Percentiles rank a stretch among this genome's conserved stretches.
These are phyloP conservation scores for Alternaria arborescens DNA, from an alignment of 2,329 filamentous ascomycete species.

Conservation along the genomic window DNA sequence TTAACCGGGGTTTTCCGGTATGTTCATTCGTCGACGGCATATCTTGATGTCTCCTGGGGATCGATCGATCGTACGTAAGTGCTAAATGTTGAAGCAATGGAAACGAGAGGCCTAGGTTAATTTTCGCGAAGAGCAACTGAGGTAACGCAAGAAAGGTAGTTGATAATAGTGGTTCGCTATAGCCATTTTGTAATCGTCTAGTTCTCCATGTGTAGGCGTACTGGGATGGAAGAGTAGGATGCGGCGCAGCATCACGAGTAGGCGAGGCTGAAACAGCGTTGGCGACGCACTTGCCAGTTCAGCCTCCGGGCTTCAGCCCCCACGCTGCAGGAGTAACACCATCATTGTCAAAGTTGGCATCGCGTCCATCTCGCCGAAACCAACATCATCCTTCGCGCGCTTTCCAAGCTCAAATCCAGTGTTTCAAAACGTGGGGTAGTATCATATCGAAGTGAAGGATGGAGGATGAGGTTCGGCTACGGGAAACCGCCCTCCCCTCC, in stretches of 20 bases:
- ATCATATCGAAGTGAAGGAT: neutral
- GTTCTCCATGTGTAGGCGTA: neutral
- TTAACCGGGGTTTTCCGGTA: too few species aligned
- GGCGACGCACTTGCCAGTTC: neutral
- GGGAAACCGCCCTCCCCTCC: neutral
- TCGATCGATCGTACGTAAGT: too few species aligned
- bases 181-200: neutral
- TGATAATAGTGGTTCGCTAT: neutral
- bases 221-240: neutral
- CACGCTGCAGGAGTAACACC: neutral
- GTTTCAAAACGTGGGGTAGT: conserved; percentile 2
- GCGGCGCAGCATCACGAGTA: neutral
- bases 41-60: too few species aligned
- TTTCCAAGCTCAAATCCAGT: neutral
- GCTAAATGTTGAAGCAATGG: too few species aligned
- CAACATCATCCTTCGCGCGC: neutral
- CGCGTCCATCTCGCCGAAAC: neutral
- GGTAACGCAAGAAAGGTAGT: neutral
- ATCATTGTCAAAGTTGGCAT: neutral
- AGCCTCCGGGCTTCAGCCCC: conserved; percentile 1
- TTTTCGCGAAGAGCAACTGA: neutral
- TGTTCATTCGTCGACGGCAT: too few species aligned
- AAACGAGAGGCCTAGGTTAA: too few species aligned
- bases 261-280: conserved; percentile 7
- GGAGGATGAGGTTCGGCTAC: neutral